Evolutionary conservation across 345 rosid genomes (phyloP).

Genomic region (Eucalyptus shirleyi): DNA sequence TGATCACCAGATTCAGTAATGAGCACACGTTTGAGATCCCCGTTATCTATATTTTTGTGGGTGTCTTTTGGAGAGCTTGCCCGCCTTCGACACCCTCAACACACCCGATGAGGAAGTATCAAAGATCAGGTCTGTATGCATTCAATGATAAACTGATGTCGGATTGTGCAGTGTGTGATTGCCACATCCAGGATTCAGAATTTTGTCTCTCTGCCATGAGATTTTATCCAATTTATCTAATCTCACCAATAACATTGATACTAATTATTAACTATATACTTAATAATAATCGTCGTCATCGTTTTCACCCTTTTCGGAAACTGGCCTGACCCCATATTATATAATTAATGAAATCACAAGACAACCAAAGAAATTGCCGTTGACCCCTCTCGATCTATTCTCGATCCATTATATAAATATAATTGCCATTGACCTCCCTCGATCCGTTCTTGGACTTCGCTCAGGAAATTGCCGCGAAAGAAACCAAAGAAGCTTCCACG

Average conservation of each 20-base stretch:
- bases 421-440: background rate
- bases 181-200: background rate
- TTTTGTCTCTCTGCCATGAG: background rate
- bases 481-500: background rate
- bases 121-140: background rate
- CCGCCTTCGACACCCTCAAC: background rate
- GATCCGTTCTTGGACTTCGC: background rate
- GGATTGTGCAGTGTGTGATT: background rate
- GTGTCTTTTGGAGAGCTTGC: background rate
- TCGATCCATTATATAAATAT: background rate
- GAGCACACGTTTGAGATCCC: too few relatives aligned
- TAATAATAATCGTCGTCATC: background rate
- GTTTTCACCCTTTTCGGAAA: background rate
- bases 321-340: background rate
- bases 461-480: background rate
- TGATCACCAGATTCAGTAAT: too few relatives aligned
- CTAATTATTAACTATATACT: too few relatives aligned
- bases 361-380: background rate
- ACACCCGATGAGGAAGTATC: background rate
- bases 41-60: background rate
- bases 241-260: background rate
- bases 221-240: background rate
- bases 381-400: background rate
- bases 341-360: background rate
- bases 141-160: background rate